A percentile compares a stretch with the other conserved stretches of the same genome.
phyloP scores from a whole-genome alignment of 805 yeast species.

The Wickerhamiella kazuoi region DNA sequence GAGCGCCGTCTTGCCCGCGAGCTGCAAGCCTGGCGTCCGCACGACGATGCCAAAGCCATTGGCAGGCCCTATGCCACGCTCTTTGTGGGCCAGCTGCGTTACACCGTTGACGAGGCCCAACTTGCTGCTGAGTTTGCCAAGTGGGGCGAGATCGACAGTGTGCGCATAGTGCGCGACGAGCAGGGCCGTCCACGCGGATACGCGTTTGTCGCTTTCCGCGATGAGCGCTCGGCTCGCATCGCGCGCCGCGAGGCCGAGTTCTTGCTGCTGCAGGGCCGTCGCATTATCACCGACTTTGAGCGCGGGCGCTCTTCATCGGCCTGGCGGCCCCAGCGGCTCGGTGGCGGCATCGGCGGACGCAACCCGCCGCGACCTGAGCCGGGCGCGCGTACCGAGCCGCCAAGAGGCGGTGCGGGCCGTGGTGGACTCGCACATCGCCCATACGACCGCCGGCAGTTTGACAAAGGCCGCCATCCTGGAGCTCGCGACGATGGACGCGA shows the following conservation, averaged over 20 bases:
- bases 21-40: conserved; percentile 34
- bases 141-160: conserved; percentile 54
- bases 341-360: conserved; percentile 89
- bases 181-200: conserved; percentile 55
- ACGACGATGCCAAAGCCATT: conserved; percentile 34
- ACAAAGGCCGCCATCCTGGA: no score
- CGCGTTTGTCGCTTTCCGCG: conserved; percentile 58
- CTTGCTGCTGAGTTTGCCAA: conserved; percentile 40
- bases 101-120: conserved; percentile 46
- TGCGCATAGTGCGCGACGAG: conserved; percentile 39
- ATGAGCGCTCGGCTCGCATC: conserved; percentile 37
- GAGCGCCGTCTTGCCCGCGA: conserved; percentile 23
- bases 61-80: conserved; percentile 69
- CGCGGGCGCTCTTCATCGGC: conserved; percentile 22
- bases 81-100: conserved; percentile 58
- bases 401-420: no score
- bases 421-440: no score
- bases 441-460: no score
- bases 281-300: conserved; percentile 27
- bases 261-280: conserved; percentile 31
- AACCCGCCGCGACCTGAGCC: no score
- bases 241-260: conserved; percentile 49
- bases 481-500: no score
- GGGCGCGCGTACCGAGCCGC: no score
- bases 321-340: conserved; percentile 34